Evolutionary conservation across 2,329 filamentous ascomycete genomes (phyloP), one percentile per base, ranked within the genome.

Genomic region (Botrytis fragariae): DNA sequence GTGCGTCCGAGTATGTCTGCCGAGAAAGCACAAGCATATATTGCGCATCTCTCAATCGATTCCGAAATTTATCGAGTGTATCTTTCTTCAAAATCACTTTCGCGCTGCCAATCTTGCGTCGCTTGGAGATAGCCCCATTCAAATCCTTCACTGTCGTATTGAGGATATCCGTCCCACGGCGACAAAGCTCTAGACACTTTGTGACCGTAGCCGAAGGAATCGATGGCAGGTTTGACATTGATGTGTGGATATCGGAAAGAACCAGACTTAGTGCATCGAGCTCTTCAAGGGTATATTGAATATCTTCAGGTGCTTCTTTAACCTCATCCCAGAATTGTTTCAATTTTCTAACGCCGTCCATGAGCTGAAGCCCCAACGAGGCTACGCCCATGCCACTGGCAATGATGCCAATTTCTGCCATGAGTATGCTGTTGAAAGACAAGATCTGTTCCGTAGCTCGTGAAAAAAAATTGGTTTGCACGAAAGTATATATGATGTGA

Each of bases 261-360:
- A 70, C 12, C 20, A 42, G 14, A 39, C 37, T 45, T 20, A 48
- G 4, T 22, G 39, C n/a, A 2, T 70, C 54, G 54, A 70, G 51
- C 39, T 70, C 54, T 35, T 44, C 32, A n/a, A 70, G 42, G 16
- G 54, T 4, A 22, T 70, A 20, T n/a, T 29, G 68, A 25, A 54
- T 14, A 70, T 70, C 39, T 35, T 61, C 32, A 8, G 68, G 42
- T 16, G 68, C 57, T n/a, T 70, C 68, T 45, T 70, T 48, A 5
- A 70, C 39, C 7, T 42, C 12, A 3, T 62, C 57, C 42, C 68
- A 70, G 7, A 70, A 70, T 35, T 39, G 12, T 70, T 70, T 70
- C 6, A 61, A 29, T n/a, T 70, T 70, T 42, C 37, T n/a, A 18
- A 44, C 8, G 25, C 61, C 37, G 18, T 44, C 25, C 37, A 63